Evolutionary conservation across 2,329 filamentous ascomycete genomes (phyloP), one percentile per base, ranked within the genome.

Genomic region (Sphaerostilbella broomeana): DNA sequence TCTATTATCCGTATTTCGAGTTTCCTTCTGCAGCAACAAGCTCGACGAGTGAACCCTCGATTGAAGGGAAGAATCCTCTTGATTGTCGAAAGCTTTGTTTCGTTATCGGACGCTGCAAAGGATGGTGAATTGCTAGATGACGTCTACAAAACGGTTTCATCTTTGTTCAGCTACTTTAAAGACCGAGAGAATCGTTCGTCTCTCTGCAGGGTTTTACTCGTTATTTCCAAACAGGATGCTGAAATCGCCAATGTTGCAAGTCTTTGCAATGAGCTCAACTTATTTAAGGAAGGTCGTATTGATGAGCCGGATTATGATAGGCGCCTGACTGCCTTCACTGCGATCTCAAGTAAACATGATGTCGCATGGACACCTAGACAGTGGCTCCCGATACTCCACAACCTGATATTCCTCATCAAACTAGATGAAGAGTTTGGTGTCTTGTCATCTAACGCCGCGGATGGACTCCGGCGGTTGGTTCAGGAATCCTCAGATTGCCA

Each of bases 371-470:
- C 75, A 1, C 64, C 79, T 1, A 74, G 75, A 42, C 85, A 95
- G 60, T 98, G 92, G 90, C 74, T 81, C 37, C 89, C 92, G 5
- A 63, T 98, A 15, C 65, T 97, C 9, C 84, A 89, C 63, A 98
- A 97, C 55, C 76, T 94, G 67, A 70, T 95, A 2, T 97, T 82
- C 62, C 92, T 84, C 55, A 81, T 95, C 48, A 81, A 80, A 48
- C 79, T 90, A 47, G 82, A 87, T 40, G 87, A 95, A 46, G 92
- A 98, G 58, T 81, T 94, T 47, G 85, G 86, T 31, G 85, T 95
- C 34, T 68, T 95, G 11, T 72, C 77, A 0, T 72, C 75, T 2
- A 95, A 90, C 57, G 86, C 92, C 6, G 85, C 88, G 0, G 83
- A 89, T 53, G 77, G 79, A 5, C 65, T 98, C 26, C 84, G 84